These are phyloP conservation scores for Vicia villosa DNA, from an alignment of 306 rosid species.

Conservation along the genomic window DNA sequence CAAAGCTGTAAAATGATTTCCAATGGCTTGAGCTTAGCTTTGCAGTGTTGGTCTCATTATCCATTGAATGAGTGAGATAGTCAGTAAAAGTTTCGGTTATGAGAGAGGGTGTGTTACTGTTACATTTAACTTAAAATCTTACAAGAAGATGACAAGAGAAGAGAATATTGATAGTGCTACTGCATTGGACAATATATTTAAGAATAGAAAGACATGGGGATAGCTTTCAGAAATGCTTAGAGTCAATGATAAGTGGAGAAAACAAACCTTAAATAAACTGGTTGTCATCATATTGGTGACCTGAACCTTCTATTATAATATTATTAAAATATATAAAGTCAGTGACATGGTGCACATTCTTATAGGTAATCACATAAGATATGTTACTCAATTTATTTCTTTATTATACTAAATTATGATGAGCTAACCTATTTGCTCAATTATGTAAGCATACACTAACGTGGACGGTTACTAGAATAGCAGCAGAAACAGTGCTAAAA, in stretches of 20 bases:
- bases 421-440: background rate
- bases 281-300: conserved; percentile 16
- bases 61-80: conserved; percentile 38
- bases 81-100: background rate
- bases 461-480: conserved; percentile 3
- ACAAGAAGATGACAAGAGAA: conserved; percentile 27
- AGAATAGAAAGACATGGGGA: conserved; percentile 12
- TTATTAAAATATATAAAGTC: conserved; percentile 1
- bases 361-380: background rate
- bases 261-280: background rate
- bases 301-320: conserved; percentile 12
- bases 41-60: conserved; percentile 18
- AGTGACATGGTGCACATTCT: conserved; percentile 1
- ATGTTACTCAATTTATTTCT: background rate
- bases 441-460: background rate
- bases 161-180: background rate
- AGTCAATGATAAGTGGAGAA: conserved; percentile 10
- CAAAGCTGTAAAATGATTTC: conserved; percentile 35
- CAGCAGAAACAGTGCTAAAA: background rate
- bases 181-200: background rate
- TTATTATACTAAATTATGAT: background rate
- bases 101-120: background rate
- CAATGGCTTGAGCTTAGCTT: conserved; percentile 33
- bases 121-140: conserved; percentile 11
- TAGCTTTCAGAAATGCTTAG: conserved; percentile 4